Evolutionary conservation across 2,329 filamentous ascomycete genomes (phyloP).

Genomic region (Fusarium brachygibbosum): DNA sequence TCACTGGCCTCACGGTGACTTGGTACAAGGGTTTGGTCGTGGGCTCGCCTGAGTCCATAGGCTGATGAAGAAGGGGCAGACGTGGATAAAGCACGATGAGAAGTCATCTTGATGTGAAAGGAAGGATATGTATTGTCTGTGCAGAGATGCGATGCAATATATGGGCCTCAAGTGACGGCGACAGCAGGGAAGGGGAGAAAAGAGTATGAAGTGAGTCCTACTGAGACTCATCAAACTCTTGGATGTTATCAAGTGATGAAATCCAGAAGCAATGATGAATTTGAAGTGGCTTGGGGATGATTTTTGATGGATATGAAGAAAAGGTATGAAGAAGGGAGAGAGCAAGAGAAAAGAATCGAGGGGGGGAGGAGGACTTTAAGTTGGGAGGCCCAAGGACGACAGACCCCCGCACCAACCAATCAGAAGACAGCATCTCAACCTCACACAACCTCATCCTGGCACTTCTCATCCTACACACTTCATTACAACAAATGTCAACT

Average conservation of each 20-base stretch:
- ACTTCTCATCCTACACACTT: slow-evolving; percentile 18
- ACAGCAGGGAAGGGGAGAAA: slow-evolving; percentile 14
- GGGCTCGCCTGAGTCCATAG: slow-evolving; percentile 2
- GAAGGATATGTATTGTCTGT: neutral
- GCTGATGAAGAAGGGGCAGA: slow-evolving; percentile 8
- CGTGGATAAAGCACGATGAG: slow-evolving; percentile 1
- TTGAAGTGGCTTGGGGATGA: slow-evolving; percentile 14
- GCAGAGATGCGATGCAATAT: neutral
- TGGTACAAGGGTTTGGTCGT: slow-evolving; percentile 2
- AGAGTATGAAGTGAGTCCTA: slow-evolving; percentile 20
- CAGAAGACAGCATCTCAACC: slow-evolving; percentile 33
- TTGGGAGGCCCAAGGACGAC: slow-evolving; percentile 13
- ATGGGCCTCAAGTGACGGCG: slow-evolving; percentile 6
- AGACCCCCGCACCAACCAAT: slow-evolving; percentile 40
- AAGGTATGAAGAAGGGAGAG: slow-evolving; percentile 38
- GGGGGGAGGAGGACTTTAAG: slow-evolving; percentile 45
- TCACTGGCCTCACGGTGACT: neutral
- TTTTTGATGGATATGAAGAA: slow-evolving; percentile 35
- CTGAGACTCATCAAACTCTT: slow-evolving; percentile 14
- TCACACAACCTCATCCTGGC: slow-evolving; percentile 44
- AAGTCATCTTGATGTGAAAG: slow-evolving; percentile 22
- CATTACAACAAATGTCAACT: neutral
- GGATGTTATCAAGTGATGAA: slow-evolving; percentile 34
- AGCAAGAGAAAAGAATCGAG: slow-evolving; percentile 22
- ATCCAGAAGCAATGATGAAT: slow-evolving; percentile 13